These are phyloP conservation scores for Phaffomyces thermotolerans DNA, from an alignment of 805 yeast species.

Conservation along the genomic window DNA sequence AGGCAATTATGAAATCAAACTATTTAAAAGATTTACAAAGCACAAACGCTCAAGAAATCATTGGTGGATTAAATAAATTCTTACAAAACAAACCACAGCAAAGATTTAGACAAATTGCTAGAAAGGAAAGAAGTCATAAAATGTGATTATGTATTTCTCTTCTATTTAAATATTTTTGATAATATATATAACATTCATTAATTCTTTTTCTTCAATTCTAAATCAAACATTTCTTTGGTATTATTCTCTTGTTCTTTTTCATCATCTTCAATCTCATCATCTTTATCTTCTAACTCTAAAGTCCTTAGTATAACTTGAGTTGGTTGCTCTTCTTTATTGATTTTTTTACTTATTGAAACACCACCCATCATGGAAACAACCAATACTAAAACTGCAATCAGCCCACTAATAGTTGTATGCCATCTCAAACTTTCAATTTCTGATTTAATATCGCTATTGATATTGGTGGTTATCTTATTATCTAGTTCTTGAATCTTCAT, in stretches of 20 bases:
- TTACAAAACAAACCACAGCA: constrained; percentile 64
- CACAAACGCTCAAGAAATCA: constrained; percentile 58
- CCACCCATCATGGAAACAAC: constrained; percentile 58
- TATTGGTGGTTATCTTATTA: constrained; percentile 75
- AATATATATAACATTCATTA: no score
- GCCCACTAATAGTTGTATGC: constrained; percentile 87
- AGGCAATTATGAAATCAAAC: constrained; percentile 29
- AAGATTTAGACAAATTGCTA: constrained; percentile 50
- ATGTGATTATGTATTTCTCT: constrained; percentile 28
- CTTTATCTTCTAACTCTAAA: constrained; percentile 27
- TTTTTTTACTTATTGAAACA: constrained; percentile 31
- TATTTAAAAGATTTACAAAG: constrained; percentile 30
- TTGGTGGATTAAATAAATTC: constrained; percentile 66
- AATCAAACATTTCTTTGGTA: not conserved
- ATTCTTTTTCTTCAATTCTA: constrained; percentile 2
- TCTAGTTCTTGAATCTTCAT: constrained; percentile 73
- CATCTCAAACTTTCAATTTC: constrained; percentile 87
- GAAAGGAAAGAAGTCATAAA: constrained; percentile 55
- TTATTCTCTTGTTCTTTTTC: constrained; percentile 11
- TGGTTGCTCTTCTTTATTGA: constrained; percentile 26
- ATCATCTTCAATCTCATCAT: constrained; percentile 24
- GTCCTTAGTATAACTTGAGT: constrained; percentile 29
- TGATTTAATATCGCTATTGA: constrained; percentile 74
- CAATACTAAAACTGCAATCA: constrained; percentile 62
- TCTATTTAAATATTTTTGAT: no score